A percentile compares a stretch with the other conserved stretches of the same genome.
Conservation (phyloP, 2,329 filamentous ascomycete genomes). For the Capronia americana region DNA sequence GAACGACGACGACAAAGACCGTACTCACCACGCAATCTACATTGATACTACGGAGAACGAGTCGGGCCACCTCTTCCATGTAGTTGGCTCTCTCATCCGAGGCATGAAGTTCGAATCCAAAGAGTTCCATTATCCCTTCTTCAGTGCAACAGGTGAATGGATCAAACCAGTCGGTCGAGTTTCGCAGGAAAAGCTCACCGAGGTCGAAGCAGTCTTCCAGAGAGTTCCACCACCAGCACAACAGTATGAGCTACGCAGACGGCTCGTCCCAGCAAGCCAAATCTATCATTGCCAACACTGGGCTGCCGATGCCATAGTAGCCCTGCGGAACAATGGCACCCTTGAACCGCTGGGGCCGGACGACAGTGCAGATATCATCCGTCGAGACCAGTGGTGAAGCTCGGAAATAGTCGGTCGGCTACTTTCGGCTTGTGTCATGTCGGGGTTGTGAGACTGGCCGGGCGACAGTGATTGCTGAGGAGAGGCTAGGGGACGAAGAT, state of each 20-base stretch:
- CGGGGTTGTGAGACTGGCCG: neutral
- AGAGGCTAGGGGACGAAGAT: too few relatives aligned
- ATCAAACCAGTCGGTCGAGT: neutral
- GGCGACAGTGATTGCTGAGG: too few relatives aligned
- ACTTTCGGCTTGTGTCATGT: neutral
- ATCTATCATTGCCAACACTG: slow-evolving; percentile 9
- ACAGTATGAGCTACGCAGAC: neutral
- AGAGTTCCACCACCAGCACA: neutral
- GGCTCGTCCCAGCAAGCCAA: neutral
- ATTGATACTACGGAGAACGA: neutral
- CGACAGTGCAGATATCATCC: neutral
- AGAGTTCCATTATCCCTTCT: neutral
- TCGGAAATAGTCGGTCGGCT: neutral
- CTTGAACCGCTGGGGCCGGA: slow-evolving; percentile 1
- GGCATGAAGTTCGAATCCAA: neutral
- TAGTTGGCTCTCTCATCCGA: neutral
- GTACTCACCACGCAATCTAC: slow-evolving; percentile 1
- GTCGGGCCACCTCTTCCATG: neutral
- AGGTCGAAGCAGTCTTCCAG: slow-evolving; percentile 1
- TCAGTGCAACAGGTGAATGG: neutral
- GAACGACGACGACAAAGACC: neutral
- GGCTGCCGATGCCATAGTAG: neutral
- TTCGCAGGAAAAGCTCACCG: neutral
- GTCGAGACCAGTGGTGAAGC: neutral
- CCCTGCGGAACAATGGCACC: neutral